Conservation (phyloP, 768 basidiomycete genomes). For the Fomitopsis pulvina region DNA sequence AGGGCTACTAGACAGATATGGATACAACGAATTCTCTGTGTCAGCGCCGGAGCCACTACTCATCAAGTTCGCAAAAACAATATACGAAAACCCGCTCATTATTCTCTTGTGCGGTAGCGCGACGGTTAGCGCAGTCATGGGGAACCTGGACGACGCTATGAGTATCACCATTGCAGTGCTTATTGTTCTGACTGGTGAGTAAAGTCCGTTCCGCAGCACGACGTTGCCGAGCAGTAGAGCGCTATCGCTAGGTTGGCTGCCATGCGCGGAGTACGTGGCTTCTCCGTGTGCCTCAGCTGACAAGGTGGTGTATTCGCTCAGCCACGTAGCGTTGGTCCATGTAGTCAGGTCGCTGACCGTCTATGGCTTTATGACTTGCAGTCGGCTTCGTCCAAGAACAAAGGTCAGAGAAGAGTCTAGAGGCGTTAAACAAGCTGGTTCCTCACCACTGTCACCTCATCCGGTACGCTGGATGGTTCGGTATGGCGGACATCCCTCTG, state of each 20-base stretch:
- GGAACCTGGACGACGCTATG: constrained; percentile 91
- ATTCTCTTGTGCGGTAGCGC: constrained; percentile 88
- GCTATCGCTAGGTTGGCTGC: no score
- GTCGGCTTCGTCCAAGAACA: constrained; percentile 96
- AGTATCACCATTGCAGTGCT: constrained; percentile 89
- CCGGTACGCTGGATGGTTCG: constrained; percentile 33
- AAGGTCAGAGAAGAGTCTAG: constrained; percentile 89
- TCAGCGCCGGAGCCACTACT: constrained; percentile 71
- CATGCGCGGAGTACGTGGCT: no score
- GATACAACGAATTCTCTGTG: constrained; percentile 94
- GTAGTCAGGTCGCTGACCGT: no score
- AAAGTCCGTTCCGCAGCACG: no score
- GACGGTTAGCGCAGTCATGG: constrained; percentile 82
- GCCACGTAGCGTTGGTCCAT: no score
- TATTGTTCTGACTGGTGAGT: constrained; percentile 86
- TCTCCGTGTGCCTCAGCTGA: no score
- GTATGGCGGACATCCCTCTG: neutral
- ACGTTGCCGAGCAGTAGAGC: no score
- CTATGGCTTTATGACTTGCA: constrained; percentile 12
- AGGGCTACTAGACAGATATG: constrained; percentile 57
- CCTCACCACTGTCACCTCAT: constrained; percentile 94
- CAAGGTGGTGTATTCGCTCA: no score
- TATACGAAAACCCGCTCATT: constrained; percentile 93
- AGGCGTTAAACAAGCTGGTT: constrained; percentile 93
- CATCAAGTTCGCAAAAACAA: constrained; percentile 89